Base-by-base conservation (phyloP, 176 grass and related monocot species). In the Rhipidocladum racemiflorum region DNA sequence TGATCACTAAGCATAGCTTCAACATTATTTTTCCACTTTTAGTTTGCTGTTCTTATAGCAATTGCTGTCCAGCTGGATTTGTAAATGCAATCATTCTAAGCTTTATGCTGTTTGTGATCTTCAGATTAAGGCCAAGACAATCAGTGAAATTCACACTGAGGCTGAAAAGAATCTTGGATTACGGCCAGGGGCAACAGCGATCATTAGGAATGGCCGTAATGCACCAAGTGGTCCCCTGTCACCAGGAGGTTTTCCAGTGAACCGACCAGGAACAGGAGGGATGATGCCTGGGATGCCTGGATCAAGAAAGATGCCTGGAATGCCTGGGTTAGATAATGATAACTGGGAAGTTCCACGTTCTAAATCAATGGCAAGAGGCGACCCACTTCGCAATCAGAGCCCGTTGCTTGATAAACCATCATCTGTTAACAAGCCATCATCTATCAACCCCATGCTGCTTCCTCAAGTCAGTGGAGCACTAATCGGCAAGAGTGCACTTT, bases 261-360 rank as follows among this genome's bases (percentile, higher is more conserved):
- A 70, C 45, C 77, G 89, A 6, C 84, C 89, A 61, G 94, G 91
- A 83, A 87, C 86, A 53, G 91, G 94, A 61, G 96, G 92, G 61
- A 99, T 95, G 96, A 99, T 99, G 96, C 96, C 95, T 74, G 95
- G 95, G 42, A 98, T 98, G 95, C 95, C 96, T 73, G 91, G 92
- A 30, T 59, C 85, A 63, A 92, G 96, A 91, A 99, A 93, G 80
- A 99, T 99, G 96, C 96, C 96, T 69, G 96, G 96, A 18, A 98
- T 98, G 96, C 96, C 92, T 84, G 93, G 91, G 20, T 79, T 93
- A 62, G 96, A 95, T 25, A 77, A 85, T 80, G 96, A 93, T 77
- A 95, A 91, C 75, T 99, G 96, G 96, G 96, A 99, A 86, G 89
- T 95, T 88, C 91, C 85, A 7, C 96, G 87, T 64, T 87, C 90